Conservation (phyloP, 495 filamentous ascomycete genomes). For the Schizothecium vesticola region DNA sequence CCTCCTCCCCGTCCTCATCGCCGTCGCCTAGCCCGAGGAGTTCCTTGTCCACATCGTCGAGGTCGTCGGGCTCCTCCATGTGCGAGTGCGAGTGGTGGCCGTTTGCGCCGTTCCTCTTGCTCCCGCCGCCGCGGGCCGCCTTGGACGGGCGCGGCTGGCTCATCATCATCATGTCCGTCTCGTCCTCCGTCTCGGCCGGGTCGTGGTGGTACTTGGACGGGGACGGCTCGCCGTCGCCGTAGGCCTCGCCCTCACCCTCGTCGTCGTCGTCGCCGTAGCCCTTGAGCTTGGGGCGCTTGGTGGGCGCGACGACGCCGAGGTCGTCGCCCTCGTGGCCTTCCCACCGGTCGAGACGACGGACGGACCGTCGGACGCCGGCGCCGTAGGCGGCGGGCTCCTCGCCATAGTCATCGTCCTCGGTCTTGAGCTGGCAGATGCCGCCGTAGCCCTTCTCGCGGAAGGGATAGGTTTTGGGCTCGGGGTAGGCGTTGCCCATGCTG, state of each 20-base stretch:
- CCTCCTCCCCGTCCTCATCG: slow-evolving; percentile 27
- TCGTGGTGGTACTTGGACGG: slow-evolving; percentile 25
- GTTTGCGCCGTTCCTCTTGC: slow-evolving; percentile 15
- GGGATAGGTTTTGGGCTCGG: slow-evolving; percentile 19
- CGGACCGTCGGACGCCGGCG: slow-evolving; percentile 63
- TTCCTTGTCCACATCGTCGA: slow-evolving; percentile 49
- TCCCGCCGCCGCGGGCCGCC: slow-evolving; percentile 1
- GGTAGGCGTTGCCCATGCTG: slow-evolving; percentile 8
- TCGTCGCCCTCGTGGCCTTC: slow-evolving; percentile 48
- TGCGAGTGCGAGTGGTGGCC: slow-evolving; percentile 25
- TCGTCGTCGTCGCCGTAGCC: slow-evolving; percentile 19
- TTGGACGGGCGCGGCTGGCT: background rate
- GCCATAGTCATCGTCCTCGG: slow-evolving; percentile 68
- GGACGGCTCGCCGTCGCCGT: slow-evolving; percentile 31
- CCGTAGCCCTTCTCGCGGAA: slow-evolving; percentile 57
- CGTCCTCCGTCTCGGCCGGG: slow-evolving; percentile 32
- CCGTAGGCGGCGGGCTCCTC: slow-evolving; percentile 69
- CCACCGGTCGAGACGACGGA: slow-evolving; percentile 70
- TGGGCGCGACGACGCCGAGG: slow-evolving; percentile 39
- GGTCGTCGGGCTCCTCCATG: slow-evolving; percentile 45
- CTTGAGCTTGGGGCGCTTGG: slow-evolving; percentile 34
- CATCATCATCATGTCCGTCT: slow-evolving; percentile 22
- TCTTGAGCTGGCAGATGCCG: slow-evolving; percentile 62
- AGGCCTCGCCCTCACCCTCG: slow-evolving; percentile 25
- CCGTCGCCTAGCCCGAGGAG: slow-evolving; percentile 43